Evolutionary conservation across 225 moss, liverwort and hornwort species (phyloP).

Genomic region (Asterella californica): DNA sequence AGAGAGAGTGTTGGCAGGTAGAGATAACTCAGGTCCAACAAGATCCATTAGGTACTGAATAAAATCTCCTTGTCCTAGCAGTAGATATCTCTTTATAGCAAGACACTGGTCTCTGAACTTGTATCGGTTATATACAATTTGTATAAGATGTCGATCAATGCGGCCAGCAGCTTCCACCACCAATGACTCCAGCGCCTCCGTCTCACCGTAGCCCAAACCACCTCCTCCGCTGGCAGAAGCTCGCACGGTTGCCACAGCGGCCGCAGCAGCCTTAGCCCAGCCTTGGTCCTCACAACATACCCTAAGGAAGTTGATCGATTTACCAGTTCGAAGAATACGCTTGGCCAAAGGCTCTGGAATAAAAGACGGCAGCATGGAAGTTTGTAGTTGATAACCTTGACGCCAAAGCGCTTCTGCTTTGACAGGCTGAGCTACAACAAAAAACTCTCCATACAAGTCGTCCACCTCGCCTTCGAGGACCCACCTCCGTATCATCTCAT

Average conservation of each 20-base stretch:
- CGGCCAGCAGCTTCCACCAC: conserved; percentile 92
- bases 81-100: conserved; percentile 95
- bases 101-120: conserved; percentile 97
- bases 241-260: conserved; percentile 82
- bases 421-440: conserved; percentile 88
- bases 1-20: conserved; percentile 87
- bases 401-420: conserved; percentile 98
- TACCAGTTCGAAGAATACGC: conserved; percentile 92
- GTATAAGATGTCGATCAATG: conserved; percentile 91
- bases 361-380: conserved; percentile 93
- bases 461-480: conserved; percentile 98
- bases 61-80: conserved; percentile 95
- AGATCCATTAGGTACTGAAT: conserved; percentile 99
- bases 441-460: conserved; percentile 93
- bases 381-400: conserved; percentile 94
- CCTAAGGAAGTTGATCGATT: conserved; percentile 94
- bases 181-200: conserved; percentile 89
- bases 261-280: conserved; percentile 89
- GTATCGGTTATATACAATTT: conserved; percentile 96
- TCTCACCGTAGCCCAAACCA: conserved; percentile 97
- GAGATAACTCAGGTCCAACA: conserved; percentile 84
- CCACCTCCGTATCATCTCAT: conserved; percentile 99
- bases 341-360: conserved; percentile 96
- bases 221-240: conserved; percentile 78
- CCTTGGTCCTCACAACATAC: conserved; percentile 98